Conservation (phyloP, 306 rosid species). For the Quercus alba region DNA sequence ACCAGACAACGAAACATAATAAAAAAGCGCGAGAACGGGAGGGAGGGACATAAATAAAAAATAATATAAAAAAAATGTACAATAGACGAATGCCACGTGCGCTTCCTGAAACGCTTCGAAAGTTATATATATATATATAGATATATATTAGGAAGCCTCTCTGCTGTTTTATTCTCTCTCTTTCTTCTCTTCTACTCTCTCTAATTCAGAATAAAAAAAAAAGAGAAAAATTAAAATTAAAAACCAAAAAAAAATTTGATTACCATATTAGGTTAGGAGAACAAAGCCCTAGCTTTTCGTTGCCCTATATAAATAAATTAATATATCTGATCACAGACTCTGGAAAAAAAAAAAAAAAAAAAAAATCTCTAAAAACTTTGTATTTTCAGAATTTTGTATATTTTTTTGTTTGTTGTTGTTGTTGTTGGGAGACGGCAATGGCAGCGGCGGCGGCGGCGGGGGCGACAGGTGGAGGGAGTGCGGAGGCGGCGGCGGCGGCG, state of each 20-base stretch:
- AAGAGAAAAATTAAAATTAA: not conserved
- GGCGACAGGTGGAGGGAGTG: slow-evolving; percentile 16
- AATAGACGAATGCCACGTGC: slow-evolving; percentile 13
- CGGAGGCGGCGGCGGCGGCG: not conserved
- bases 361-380: too few species aligned
- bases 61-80: not conserved
- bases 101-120: slow-evolving; percentile 9
- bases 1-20: too few species aligned
- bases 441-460: slow-evolving; percentile 41
- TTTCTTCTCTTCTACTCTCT: not conserved
- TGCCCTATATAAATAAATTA: not conserved
- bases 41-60: too few species aligned
- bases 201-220: not conserved
- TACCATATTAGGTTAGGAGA: not conserved
- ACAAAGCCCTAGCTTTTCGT: not conserved
- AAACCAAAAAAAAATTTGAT: not conserved
- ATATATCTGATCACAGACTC: not conserved
- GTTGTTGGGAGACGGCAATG: slow-evolving; percentile 26
- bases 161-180: not conserved
- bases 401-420: not conserved
- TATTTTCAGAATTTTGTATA: not conserved
- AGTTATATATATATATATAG: slow-evolving; percentile 7
- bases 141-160: not conserved
- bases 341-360: too few species aligned
- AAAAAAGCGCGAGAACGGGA: too few species aligned